phyloP scores from a whole-genome alignment of 768 basidiomycete genomes.

The Boletus vermiculosoides region DNA sequence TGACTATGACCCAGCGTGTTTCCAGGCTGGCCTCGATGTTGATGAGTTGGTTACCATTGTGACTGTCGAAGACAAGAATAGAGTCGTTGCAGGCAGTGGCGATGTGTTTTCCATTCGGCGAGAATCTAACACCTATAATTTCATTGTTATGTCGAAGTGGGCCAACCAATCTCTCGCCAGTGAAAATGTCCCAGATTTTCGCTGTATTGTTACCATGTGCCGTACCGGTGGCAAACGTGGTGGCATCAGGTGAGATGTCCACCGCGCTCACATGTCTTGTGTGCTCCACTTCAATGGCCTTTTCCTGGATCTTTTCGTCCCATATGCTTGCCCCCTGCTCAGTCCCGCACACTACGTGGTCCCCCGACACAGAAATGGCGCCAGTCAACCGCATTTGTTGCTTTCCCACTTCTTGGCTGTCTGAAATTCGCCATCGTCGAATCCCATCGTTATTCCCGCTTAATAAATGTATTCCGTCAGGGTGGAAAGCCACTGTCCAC shows the following conservation, averaged over 20 bases:
- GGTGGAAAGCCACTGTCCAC: too few relatives aligned
- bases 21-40: background rate
- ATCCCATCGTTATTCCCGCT: too few relatives aligned
- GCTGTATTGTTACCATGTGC: background rate
- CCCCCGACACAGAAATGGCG: too few relatives aligned
- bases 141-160: background rate
- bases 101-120: background rate
- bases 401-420: too few relatives aligned
- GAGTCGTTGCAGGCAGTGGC: background rate
- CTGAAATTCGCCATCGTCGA: too few relatives aligned
- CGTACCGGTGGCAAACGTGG: background rate
- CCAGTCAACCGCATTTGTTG: too few relatives aligned
- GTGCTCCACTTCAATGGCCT: too few relatives aligned
- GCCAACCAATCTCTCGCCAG: background rate
- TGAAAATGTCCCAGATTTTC: background rate
- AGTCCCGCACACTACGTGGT: too few relatives aligned
- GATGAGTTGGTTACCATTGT: background rate
- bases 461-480: too few relatives aligned
- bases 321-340: too few relatives aligned
- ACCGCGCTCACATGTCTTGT: accelerated
- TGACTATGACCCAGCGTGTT: background rate
- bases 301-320: too few relatives aligned
- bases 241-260: background rate
- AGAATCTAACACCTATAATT: background rate
- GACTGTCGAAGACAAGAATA: background rate